These are phyloP conservation scores for Calonectria pseudoreteaudii DNA, from an alignment of 2,329 filamentous ascomycete genomes.

Conservation along the genomic window DNA sequence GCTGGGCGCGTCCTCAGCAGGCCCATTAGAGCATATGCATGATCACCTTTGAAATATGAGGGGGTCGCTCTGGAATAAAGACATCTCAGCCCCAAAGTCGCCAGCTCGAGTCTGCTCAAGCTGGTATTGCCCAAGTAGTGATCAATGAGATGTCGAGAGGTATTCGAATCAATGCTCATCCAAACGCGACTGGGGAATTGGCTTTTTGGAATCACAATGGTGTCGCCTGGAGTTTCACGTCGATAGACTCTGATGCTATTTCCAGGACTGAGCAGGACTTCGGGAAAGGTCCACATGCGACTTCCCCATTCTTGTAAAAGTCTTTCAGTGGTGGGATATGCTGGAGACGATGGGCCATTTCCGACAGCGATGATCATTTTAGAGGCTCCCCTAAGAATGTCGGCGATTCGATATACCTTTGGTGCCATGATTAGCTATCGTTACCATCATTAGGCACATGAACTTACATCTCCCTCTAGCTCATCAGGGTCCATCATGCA, in stretches of 20 bases:
- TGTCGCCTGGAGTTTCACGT: constrained; percentile 36
- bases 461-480: constrained; percentile 39
- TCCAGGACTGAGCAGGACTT: constrained; percentile 43
- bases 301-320: constrained; percentile 43
- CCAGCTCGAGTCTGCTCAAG: constrained; percentile 49
- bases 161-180: constrained; percentile 42
- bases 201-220: constrained; percentile 44
- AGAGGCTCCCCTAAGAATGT: constrained; percentile 41
- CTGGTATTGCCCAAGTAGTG: constrained; percentile 48
- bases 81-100: constrained; percentile 45
- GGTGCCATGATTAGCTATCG: constrained; percentile 1
- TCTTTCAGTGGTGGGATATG: constrained; percentile 35
- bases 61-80: constrained; percentile 44
- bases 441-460: no score
- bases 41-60: constrained; percentile 44
- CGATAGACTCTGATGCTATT: constrained; percentile 39
- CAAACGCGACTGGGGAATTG: constrained; percentile 48
- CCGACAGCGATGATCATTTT: constrained; percentile 42
- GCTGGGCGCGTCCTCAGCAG: constrained; percentile 47
- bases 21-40: constrained; percentile 52
- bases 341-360: constrained; percentile 29
- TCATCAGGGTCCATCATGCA: constrained; percentile 42
- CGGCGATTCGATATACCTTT: constrained; percentile 42
- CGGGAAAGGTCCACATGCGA: constrained; percentile 45
- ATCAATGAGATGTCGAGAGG: constrained; percentile 48